Percentiles rank a stretch among this genome's conserved stretches.
These are phyloP conservation scores for Leptographium galeiforme DNA, from an alignment of 2,329 filamentous ascomycete genomes.

Conservation along the genomic window DNA sequence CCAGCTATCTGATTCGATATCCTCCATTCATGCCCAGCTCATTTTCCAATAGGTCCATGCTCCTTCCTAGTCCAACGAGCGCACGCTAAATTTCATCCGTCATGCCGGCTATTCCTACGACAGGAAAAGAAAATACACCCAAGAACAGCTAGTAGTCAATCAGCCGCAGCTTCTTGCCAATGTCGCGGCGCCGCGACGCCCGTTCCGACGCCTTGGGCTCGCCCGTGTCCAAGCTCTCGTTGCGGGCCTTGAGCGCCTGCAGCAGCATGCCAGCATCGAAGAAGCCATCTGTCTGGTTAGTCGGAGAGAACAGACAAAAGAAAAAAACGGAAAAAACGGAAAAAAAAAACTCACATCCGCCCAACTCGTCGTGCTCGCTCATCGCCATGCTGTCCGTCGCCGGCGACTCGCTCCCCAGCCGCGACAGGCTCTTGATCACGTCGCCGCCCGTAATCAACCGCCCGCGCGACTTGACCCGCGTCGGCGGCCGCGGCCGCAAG, in stretches of 20 bases:
- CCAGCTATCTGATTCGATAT: too few relatives aligned
- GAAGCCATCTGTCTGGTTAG: constrained; percentile 62
- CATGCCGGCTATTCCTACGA: not conserved
- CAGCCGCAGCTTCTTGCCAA: constrained; percentile 61
- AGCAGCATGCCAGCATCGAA: constrained; percentile 94
- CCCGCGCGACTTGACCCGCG: constrained; percentile 56
- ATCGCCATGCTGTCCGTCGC: constrained; percentile 56
- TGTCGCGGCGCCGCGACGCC: constrained; percentile 49
- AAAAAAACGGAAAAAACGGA: constrained; percentile 1
- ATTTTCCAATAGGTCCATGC: too few relatives aligned
- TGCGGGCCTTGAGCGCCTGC: constrained; percentile 67
- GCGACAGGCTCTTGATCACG: constrained; percentile 20
- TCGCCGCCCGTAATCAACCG: constrained; percentile 53
- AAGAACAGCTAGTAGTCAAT: constrained; percentile 43
- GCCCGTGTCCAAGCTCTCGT: constrained; percentile 35
- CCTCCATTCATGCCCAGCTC: too few relatives aligned
- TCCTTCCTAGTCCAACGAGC: not conserved
- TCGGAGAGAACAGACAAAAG: not conserved
- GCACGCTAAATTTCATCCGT: not conserved
- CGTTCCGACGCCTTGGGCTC: constrained; percentile 44
- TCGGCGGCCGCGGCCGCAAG: constrained; percentile 22
- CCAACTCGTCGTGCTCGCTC: constrained; percentile 79
- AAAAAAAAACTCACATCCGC: constrained; percentile 59
- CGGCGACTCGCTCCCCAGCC: constrained; percentile 39
- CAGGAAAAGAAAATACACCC: too few relatives aligned